Evolutionary conservation across 164 flowering plant genomes (phyloP).

Genomic region (Berberis thunbergii): DNA sequence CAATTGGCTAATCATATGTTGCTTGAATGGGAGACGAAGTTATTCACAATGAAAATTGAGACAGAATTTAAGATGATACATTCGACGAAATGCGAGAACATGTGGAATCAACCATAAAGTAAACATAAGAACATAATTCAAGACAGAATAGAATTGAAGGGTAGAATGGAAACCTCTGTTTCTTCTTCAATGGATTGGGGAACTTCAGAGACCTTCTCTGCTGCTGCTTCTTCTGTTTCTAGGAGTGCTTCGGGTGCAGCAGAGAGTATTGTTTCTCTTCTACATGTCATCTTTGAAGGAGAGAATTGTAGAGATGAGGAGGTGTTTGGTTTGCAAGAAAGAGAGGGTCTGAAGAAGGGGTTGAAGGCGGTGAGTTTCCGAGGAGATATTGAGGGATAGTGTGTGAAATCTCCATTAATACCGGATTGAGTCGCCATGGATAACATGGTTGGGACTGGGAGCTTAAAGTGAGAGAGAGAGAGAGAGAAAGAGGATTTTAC

Average conservation of each 20-base stretch:
- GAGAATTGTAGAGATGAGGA: not conserved
- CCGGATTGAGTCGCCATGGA: slow-evolving; percentile 25
- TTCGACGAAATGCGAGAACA: no score
- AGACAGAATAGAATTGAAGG: no score
- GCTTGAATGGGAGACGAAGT: no score
- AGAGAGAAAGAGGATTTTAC: not conserved
- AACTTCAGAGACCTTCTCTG: no score
- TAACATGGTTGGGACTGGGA: slow-evolving; percentile 10
- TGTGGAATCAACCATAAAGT: no score
- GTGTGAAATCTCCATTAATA: slow-evolving; percentile 9
- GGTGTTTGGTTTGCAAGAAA: slow-evolving; percentile 4
- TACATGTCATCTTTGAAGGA: slow-evolving; percentile 3
- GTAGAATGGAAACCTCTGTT: no score
- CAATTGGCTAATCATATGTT: no score
- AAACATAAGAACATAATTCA: no score
- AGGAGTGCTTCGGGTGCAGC: slow-evolving; percentile 13
- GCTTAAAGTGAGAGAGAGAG: not conserved
- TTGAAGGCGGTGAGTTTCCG: slow-evolving; percentile 7
- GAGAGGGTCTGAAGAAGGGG: slow-evolving; percentile 5
- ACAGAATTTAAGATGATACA: no score
- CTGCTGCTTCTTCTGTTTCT: not conserved
- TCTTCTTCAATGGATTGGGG: no score
- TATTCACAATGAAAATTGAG: no score
- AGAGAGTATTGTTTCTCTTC: slow-evolving; percentile 9
- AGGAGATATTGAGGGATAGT: slow-evolving; percentile 9